phyloP scores from a whole-genome alignment of 208 protist species.

The Trypanosoma scelopori region DNA sequence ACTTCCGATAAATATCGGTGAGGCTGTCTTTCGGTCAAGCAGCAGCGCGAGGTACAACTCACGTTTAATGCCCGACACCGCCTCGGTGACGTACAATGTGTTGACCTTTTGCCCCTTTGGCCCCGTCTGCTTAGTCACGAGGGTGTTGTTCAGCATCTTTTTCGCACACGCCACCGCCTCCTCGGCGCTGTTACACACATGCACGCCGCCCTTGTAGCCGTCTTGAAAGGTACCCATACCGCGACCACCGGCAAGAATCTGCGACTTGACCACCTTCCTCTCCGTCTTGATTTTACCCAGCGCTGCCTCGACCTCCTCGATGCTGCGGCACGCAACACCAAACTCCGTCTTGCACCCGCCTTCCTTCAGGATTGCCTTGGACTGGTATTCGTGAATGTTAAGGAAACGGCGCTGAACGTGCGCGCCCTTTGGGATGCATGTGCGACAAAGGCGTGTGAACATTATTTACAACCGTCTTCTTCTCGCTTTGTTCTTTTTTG shows the following conservation, averaged over 20 bases:
- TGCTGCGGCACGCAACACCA: slow-evolving; percentile 82
- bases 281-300: slow-evolving; percentile 86
- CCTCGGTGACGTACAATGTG: slow-evolving; percentile 92
- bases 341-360: slow-evolving; percentile 90
- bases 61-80: slow-evolving; percentile 86
- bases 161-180: slow-evolving; percentile 88
- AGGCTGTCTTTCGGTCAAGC: slow-evolving; percentile 93
- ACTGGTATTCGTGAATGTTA: slow-evolving; percentile 93
- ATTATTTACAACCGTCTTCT: slow-evolving; percentile 27
- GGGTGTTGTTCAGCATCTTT: slow-evolving; percentile 97
- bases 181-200: slow-evolving; percentile 78
- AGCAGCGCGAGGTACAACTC: slow-evolving; percentile 99
- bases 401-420: slow-evolving; percentile 82
- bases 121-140: slow-evolving; percentile 99
- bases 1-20: slow-evolving; percentile 93
- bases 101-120: slow-evolving; percentile 91
- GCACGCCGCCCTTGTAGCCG: slow-evolving; percentile 95
- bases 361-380: slow-evolving; percentile 91
- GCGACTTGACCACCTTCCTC: slow-evolving; percentile 98
- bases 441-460: slow-evolving; percentile 68
- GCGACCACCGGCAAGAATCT: slow-evolving; percentile 99
- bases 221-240: slow-evolving; percentile 97
- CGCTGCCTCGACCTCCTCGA: slow-evolving; percentile 89
- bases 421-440: slow-evolving; percentile 47
- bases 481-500: neutral